Percentiles rank a stretch among this genome's conserved stretches.
Conservation (phyloP, 495 filamentous ascomycete species). For the Tuber borchii region DNA sequence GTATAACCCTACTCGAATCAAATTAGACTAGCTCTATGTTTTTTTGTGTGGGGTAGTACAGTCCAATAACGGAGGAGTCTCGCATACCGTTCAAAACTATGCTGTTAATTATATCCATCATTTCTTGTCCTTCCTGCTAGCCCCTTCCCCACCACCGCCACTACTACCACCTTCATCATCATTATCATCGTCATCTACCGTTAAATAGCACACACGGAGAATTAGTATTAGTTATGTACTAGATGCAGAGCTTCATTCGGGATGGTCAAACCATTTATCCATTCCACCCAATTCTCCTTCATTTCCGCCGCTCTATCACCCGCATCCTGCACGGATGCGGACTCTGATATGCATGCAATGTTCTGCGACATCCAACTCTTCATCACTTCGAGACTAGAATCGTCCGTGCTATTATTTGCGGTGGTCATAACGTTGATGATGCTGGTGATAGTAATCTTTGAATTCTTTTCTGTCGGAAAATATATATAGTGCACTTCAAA, state of each 20-base stretch:
- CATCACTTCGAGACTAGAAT: constrained; percentile 3
- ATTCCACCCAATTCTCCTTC: background rate
- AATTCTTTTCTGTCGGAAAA: background rate
- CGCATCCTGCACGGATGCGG: background rate
- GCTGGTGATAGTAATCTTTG: background rate
- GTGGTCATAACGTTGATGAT: background rate
- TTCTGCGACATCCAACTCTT: constrained; percentile 6
- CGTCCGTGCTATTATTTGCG: background rate
- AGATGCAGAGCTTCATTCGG: background rate
- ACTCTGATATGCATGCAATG: constrained; percentile 5
- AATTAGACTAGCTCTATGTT: background rate
- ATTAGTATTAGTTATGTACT: constrained; percentile 1
- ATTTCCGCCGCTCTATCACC: background rate
- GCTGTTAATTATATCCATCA: background rate
- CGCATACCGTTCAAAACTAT: background rate
- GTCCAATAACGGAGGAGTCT: background rate
- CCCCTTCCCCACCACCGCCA: background rate
- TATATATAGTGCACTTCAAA: constrained; percentile 4
- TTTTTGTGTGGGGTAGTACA: background rate
- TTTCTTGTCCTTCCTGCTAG: background rate
- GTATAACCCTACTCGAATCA: background rate
- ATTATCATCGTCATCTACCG: background rate
- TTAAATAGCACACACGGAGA: background rate
- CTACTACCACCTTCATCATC: background rate
- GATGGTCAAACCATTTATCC: background rate